Evolutionary conservation across 2,329 filamentous ascomycete species (phyloP).

Genomic region (Lomentospora prolificans): DNA sequence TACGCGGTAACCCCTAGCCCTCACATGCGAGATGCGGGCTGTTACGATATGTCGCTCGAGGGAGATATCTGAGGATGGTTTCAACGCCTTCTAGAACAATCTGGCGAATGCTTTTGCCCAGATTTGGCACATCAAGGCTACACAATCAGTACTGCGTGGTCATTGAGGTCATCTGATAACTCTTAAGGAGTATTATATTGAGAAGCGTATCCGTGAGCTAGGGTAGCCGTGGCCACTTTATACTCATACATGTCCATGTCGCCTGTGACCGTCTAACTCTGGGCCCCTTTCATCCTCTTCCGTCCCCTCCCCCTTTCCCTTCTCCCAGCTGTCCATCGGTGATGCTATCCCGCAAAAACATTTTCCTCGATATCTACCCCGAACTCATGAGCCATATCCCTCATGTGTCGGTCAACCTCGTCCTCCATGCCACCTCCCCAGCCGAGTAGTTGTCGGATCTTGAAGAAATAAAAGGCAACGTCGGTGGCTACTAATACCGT

Average conservation of each 20-base stretch:
- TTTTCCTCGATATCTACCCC: constrained; percentile 84
- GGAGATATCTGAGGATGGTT: neutral
- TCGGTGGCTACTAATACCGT: constrained; percentile 68
- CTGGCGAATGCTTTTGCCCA: neutral
- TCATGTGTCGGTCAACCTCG: constrained; percentile 82
- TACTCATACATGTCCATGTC: too few relatives aligned
- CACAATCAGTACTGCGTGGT: too few relatives aligned
- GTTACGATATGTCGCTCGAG: too few relatives aligned
- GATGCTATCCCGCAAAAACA: constrained; percentile 67
- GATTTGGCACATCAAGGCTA: neutral
- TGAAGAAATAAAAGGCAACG: constrained; percentile 72
- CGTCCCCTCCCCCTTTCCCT: neutral
- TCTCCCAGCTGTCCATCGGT: neutral
- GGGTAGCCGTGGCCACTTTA: too few relatives aligned
- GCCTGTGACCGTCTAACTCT: too few relatives aligned
- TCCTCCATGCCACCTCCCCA: constrained; percentile 85
- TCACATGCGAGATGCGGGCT: too few relatives aligned
- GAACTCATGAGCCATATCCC: constrained; percentile 77
- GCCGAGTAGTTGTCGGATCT: constrained; percentile 66
- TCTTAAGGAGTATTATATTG: neutral
- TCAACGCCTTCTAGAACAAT: neutral
- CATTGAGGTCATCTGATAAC: neutral
- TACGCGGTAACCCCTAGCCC: neutral
- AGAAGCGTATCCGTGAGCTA: neutral
- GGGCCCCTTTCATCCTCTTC: neutral